A percentile compares a stretch with the other conserved stretches of the same genome.
Conservation (phyloP, 2,329 filamentous ascomycete genomes). For the Beauveria asiatica region DNA sequence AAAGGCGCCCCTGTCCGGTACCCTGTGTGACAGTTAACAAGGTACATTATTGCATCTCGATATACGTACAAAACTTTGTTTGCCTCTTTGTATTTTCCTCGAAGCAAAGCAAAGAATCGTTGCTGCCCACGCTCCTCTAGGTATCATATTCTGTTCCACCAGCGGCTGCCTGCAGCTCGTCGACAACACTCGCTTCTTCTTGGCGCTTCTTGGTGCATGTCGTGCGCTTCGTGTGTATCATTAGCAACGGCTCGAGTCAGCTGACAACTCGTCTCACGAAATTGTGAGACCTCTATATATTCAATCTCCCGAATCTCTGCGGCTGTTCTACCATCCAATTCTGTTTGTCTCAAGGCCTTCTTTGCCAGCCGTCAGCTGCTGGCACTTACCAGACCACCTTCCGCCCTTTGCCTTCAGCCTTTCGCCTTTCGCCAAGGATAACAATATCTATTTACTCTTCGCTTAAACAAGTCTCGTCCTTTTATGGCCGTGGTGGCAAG, state of each 20-base stretch:
- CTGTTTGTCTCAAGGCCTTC: neutral
- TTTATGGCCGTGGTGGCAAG: neutral
- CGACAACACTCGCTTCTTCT: neutral
- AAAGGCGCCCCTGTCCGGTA: conserved; percentile 1
- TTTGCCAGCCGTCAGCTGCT: neutral
- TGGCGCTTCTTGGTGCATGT: neutral
- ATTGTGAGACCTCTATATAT: neutral
- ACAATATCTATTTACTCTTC: neutral
- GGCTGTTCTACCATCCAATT: neutral
- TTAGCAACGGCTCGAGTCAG: neutral
- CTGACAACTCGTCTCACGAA: neutral
- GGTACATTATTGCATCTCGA: neutral
- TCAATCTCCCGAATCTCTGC: neutral
- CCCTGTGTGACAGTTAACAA: neutral
- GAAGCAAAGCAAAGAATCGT: neutral
- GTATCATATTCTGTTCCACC: neutral
- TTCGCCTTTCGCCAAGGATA: neutral
- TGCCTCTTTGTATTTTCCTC: neutral
- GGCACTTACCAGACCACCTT: neutral
- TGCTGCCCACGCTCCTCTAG: neutral
- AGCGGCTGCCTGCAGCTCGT: neutral
- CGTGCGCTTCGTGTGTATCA: neutral
- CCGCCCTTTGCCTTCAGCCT: neutral
- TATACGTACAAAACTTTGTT: neutral
- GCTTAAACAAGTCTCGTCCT: neutral